phyloP scores from a whole-genome alignment of 257 asterid species.

The Rehmannia glutinosa region DNA sequence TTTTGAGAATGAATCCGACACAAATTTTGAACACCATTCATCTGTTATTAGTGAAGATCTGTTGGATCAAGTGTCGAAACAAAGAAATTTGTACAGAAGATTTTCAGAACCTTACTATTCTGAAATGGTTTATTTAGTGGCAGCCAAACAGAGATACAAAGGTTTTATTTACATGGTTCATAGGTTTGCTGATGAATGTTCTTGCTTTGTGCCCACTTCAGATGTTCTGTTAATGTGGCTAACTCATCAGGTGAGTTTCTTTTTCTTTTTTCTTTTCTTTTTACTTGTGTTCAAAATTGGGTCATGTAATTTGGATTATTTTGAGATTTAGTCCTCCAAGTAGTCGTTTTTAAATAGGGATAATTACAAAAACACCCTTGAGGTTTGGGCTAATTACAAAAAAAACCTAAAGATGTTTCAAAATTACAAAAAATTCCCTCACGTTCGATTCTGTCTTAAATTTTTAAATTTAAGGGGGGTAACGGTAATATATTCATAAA shows the following conservation, averaged over 20 bases:
- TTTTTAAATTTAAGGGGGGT: too few species aligned
- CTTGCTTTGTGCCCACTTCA: constrained; percentile 66
- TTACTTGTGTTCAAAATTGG: too few species aligned
- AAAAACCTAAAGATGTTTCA: too few species aligned
- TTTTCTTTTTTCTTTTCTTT: not conserved
- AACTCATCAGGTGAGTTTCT: constrained; percentile 64
- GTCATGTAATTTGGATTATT: too few species aligned
- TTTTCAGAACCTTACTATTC: constrained; percentile 64
- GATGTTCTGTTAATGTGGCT: constrained; percentile 84
- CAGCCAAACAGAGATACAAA: constrained; percentile 76
- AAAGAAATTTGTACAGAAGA: constrained; percentile 33
- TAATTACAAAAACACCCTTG: too few species aligned
- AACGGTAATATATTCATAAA: too few species aligned
- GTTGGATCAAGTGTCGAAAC: constrained; percentile 51
- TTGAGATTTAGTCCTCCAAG: too few species aligned
- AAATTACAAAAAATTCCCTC: too few species aligned
- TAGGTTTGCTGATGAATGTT: constrained; percentile 49
- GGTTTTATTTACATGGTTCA: constrained; percentile 60
- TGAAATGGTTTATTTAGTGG: constrained; percentile 74
- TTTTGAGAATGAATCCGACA: constrained; percentile 58
- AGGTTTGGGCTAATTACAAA: too few species aligned
- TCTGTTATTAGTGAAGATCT: constrained; percentile 35
- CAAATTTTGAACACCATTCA: not conserved
- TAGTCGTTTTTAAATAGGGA: too few species aligned
- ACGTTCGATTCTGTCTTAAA: too few species aligned